phyloP scores from a whole-genome alignment of 371 early-diverging fungal species.

The Mucor piriformis region DNA sequence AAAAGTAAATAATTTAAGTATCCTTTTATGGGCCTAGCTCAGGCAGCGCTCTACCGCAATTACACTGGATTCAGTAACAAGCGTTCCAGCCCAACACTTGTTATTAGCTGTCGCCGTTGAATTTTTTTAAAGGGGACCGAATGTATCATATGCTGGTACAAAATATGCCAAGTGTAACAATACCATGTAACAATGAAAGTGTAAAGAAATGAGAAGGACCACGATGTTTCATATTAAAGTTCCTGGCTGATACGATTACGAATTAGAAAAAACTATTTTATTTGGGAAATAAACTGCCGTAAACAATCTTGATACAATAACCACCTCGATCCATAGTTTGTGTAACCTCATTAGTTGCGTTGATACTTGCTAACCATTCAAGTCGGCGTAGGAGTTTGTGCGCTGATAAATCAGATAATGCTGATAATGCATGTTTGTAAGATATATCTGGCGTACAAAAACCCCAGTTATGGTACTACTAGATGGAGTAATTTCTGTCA shows the following conservation, averaged over 20 bases:
- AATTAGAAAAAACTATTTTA: too few species aligned
- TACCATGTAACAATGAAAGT: neutral
- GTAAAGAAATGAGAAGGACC: neutral
- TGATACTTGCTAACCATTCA: neutral
- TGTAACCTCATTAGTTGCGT: neutral
- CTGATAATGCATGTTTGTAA: neutral
- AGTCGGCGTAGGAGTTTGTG: neutral
- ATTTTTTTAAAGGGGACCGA: neutral
- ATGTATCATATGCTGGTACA: neutral
- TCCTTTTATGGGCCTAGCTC: too few species aligned
- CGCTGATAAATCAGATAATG: neutral
- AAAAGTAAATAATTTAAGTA: too few species aligned
- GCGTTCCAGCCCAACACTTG: too few species aligned
- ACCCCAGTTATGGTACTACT: too few species aligned
- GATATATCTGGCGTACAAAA: too few species aligned
- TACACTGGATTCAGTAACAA: too few species aligned
- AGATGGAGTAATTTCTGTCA: neutral
- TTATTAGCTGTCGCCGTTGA: too few species aligned
- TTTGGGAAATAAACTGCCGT: neutral
- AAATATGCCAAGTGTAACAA: conserved; percentile 11
- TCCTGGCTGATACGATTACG: neutral
- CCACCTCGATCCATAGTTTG: neutral
- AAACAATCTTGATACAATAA: conserved; percentile 8
- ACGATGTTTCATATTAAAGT: neutral
- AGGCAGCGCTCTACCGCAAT: too few species aligned